Base-by-base conservation (phyloP, 2,329 filamentous ascomycete genomes). In the Botryotinia calthae region DNA sequence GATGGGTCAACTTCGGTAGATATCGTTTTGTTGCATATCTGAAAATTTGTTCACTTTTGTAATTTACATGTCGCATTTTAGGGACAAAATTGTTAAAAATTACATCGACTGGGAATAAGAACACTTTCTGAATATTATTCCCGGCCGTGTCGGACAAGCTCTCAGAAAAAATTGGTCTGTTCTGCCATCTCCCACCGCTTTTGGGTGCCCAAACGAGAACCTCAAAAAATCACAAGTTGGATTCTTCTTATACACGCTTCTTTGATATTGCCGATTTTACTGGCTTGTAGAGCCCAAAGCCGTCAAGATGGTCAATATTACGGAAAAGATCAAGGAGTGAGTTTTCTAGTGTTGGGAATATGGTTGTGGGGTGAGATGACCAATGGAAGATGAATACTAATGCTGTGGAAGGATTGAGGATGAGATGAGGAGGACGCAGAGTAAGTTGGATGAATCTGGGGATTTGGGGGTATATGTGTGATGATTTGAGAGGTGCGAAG, bases 251-350 rank as follows among this genome's bases (percentile, higher is more conserved):
- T 28, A 28, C 61, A 22, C 40, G n/a, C 40, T 63, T 61, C n/a
- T 62, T 44, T 63, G 8, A 31, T 44, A 44, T 46, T 20, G 37
- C 37, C 22, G 14, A 22, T 63, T 44, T 22, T 42, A n/a, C 42
- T 40, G 22, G 18, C 14, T 63, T 40, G 25, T 62, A 56, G 20
- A 37, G 65, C 37, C 12, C 40, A 76, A 76, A 71, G 73, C 72
- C 73, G 77, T 73, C 83, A 88, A 85, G 80, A 99, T 99, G 96
- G 96, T 98, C 84, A 98, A 98, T 86, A 99, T 99, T 78, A 98
- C 96, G 77, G 97, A 99, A 72, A 98, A 97, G 88, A 99, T 99
- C 86, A 99, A 99, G 88, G 96, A 98, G 95, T 97, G 84, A 81
- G 91, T 54, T 65, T 58, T n/a, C 31, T 34, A 5, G 31, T 42